Percentiles rank a stretch among this genome's conserved stretches.
phyloP scores from a whole-genome alignment of 1,284 basidiomycete genomes.

The Trametes pubescens region DNA sequence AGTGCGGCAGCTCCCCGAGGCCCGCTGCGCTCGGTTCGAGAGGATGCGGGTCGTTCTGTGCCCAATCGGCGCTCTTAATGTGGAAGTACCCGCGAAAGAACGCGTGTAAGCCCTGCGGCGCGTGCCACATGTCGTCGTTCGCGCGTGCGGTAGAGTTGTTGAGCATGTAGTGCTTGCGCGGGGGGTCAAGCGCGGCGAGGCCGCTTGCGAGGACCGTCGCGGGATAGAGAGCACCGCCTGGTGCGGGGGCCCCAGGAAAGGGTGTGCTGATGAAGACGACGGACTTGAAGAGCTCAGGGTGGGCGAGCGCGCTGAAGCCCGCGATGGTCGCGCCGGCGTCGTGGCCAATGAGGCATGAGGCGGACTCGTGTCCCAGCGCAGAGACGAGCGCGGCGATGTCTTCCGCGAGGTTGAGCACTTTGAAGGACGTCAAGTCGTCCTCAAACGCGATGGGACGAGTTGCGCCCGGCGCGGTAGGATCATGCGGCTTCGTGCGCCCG shows the following conservation, averaged over 20 bases:
- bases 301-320: conserved; percentile 58
- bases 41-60: conserved; percentile 48
- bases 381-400: conserved; percentile 61
- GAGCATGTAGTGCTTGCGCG: conserved; percentile 64
- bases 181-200: conserved; percentile 54
- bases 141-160: conserved; percentile 59
- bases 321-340: conserved; percentile 66
- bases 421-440: conserved; percentile 59
- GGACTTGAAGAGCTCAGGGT: conserved; percentile 62
- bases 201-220: conserved; percentile 30
- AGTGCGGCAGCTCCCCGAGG: conserved; percentile 59
- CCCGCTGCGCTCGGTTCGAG: conserved; percentile 45
- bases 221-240: conserved; percentile 29
- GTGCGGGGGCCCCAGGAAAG: conserved; percentile 53
- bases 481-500: conserved; percentile 42
- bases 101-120: conserved; percentile 52
- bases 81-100: conserved; percentile 68
- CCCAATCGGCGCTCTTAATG: conserved; percentile 66
- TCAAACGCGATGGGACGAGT: conserved; percentile 47
- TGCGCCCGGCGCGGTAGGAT: conserved; percentile 14
- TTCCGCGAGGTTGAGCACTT: conserved; percentile 56
- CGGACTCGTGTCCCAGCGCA: conserved; percentile 57
- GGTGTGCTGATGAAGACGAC: conserved; percentile 69
- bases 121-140: conserved; percentile 52
- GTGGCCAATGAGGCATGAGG: conserved; percentile 62